Evolutionary conservation across 2,329 filamentous ascomycete species (phyloP).

Genomic region (Camillea tinctor): DNA sequence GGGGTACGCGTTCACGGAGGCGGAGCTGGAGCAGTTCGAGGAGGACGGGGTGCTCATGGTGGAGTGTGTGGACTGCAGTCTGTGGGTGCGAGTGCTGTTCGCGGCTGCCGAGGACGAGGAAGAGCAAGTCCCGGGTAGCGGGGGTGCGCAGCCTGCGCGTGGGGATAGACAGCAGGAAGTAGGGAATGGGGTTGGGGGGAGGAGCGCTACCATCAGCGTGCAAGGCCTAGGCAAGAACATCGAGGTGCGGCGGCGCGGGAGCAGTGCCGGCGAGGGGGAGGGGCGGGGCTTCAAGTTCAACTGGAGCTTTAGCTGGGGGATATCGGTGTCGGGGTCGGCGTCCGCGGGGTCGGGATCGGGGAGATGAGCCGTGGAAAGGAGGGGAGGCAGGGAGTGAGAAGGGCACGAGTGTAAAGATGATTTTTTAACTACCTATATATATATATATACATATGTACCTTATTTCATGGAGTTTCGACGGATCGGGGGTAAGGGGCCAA

Average conservation of each 20-base stretch:
- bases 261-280: conserved; percentile 12
- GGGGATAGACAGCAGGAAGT: not conserved
- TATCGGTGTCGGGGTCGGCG: conserved; percentile 26
- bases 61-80: conserved; percentile 64
- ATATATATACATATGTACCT: no score
- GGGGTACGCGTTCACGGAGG: conserved; percentile 59
- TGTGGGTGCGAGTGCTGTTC: conserved; percentile 66
- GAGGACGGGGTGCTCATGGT: conserved; percentile 62
- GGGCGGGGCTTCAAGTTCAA: conserved; percentile 26
- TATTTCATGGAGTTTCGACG: no score
- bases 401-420: no score
- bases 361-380: not conserved
- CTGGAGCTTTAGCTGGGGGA: conserved; percentile 27
- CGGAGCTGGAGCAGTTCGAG: conserved; percentile 57
- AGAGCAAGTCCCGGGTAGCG: not conserved
- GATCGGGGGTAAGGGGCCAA: no score
- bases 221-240: conserved; percentile 4
- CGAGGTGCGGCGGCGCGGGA: conserved; percentile 16
- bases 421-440: no score
- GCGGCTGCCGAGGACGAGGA: conserved; percentile 47
- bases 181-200: not conserved
- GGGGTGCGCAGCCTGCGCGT: not conserved
- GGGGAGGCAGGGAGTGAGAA: no score
- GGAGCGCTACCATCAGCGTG: no score
- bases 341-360: conserved; percentile 11